phyloP scores from a whole-genome alignment of 164 flowering plant species.

The Brasenia schreberi region DNA sequence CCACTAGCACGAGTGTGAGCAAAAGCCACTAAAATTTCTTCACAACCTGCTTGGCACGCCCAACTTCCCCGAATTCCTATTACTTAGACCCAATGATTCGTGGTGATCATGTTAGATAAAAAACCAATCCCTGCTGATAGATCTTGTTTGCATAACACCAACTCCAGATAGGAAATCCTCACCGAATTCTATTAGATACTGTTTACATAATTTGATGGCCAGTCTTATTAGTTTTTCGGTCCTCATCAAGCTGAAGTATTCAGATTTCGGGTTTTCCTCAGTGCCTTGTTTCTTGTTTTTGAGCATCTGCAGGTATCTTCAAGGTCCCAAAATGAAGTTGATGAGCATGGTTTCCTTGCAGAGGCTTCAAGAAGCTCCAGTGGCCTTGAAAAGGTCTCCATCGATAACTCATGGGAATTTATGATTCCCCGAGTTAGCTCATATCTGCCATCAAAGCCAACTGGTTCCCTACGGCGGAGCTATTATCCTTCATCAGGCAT shows the following conservation, averaged over 20 bases:
- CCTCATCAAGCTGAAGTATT: background rate
- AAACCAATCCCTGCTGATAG: too few species aligned
- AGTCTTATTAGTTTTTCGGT: background rate
- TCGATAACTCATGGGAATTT: slow-evolving; percentile 49
- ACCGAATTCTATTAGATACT: background rate
- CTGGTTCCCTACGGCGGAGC: slow-evolving; percentile 29
- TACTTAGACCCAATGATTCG: too few species aligned
- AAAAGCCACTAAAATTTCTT: too few species aligned
- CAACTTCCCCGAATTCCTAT: too few species aligned
- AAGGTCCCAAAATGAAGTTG: slow-evolving; percentile 36
- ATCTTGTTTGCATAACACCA: background rate
- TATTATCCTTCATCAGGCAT: slow-evolving; percentile 30
- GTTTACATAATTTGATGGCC: background rate
- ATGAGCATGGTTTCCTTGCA: slow-evolving; percentile 54
- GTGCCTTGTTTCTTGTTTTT: background rate
- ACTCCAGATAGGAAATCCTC: background rate
- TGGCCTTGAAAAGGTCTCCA: slow-evolving; percentile 32
- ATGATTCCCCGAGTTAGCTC: slow-evolving; percentile 42
- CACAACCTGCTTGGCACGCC: too few species aligned
- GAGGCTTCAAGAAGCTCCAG: slow-evolving; percentile 52
- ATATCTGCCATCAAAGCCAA: slow-evolving; percentile 29
- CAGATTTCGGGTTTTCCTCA: background rate
- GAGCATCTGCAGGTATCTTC: slow-evolving; percentile 35
- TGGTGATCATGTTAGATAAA: too few species aligned
- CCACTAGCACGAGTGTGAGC: too few species aligned